phyloP scores from a whole-genome alignment of 495 filamentous ascomycete species.

The Pyrenula massariospora region DNA sequence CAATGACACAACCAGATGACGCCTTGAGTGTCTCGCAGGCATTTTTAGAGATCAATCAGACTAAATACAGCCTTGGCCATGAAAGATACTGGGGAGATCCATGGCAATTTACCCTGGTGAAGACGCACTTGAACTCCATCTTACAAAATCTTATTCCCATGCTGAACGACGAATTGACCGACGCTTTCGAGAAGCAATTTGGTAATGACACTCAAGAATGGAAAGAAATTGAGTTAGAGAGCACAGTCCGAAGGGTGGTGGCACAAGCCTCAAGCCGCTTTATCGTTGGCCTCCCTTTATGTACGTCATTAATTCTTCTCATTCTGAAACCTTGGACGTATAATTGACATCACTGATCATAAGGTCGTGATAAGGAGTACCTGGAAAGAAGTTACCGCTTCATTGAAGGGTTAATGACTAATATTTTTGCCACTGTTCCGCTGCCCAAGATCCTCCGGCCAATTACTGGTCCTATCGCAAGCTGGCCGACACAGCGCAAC shows the following conservation, averaged over 20 bases:
- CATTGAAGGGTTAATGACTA: too few relatives aligned
- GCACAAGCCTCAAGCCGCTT: constrained; percentile 16
- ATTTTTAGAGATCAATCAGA: constrained; percentile 15
- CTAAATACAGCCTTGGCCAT: constrained; percentile 15
- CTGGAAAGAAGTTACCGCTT: too few relatives aligned
- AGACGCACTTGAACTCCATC: constrained; percentile 12
- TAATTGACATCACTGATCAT: too few relatives aligned
- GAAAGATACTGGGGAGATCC: constrained; percentile 10
- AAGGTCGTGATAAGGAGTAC: too few relatives aligned
- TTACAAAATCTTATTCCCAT: constrained; percentile 10
- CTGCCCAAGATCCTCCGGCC: too few relatives aligned
- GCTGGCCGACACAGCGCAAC: too few relatives aligned
- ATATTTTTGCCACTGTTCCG: too few relatives aligned
- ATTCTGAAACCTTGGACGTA: too few relatives aligned
- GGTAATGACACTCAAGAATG: constrained; percentile 16
- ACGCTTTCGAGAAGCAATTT: constrained; percentile 13
- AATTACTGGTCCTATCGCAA: too few relatives aligned
- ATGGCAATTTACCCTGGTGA: constrained; percentile 14
- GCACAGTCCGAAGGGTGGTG: constrained; percentile 19
- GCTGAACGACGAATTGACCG: constrained; percentile 16
- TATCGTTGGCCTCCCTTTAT: too few relatives aligned
- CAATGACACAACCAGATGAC: too few relatives aligned
- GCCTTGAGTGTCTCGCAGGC: constrained; percentile 10
- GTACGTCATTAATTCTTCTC: too few relatives aligned
- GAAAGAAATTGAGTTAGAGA: constrained; percentile 16